phyloP scores from a whole-genome alignment of 192 early-diverging fungal genomes.

The Rhizophagus prolifer region DNA sequence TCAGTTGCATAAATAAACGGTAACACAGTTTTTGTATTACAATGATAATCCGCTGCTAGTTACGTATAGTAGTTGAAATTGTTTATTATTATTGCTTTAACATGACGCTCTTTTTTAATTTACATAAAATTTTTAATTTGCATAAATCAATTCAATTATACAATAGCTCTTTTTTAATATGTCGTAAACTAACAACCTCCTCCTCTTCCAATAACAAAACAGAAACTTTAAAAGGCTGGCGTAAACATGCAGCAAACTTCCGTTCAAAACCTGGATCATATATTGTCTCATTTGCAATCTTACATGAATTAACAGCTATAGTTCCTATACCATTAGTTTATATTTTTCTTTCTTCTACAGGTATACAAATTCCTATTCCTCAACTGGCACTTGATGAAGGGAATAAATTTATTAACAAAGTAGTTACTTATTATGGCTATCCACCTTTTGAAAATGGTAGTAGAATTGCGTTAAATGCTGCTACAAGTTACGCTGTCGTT shows the following conservation, averaged over 20 bases:
- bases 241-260: constrained; percentile 56
- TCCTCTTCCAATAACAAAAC: background rate
- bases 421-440: constrained; percentile 60
- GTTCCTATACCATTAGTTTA: constrained; percentile 76
- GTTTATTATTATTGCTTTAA: background rate
- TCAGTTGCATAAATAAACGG: too few relatives aligned
- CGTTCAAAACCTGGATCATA: constrained; percentile 68
- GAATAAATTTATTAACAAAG: constrained; percentile 53
- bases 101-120: background rate
- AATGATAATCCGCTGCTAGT: too few relatives aligned
- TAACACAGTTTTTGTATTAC: too few relatives aligned
- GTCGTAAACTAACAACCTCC: background rate
- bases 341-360: constrained; percentile 54
- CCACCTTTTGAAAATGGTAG: constrained; percentile 21
- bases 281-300: constrained; percentile 69
- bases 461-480: constrained; percentile 30
- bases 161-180: background rate
- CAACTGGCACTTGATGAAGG: constrained; percentile 63
- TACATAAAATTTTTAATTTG: background rate
- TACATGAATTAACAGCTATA: constrained; percentile 90
- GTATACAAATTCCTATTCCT: constrained; percentile 65
- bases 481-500: constrained; percentile 77
- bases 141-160: background rate
- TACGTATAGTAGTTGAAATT: too few relatives aligned
- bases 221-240: background rate